These are phyloP conservation scores for Stromatinia cepivora DNA, from an alignment of 2,329 filamentous ascomycete species.

Conservation along the genomic window DNA sequence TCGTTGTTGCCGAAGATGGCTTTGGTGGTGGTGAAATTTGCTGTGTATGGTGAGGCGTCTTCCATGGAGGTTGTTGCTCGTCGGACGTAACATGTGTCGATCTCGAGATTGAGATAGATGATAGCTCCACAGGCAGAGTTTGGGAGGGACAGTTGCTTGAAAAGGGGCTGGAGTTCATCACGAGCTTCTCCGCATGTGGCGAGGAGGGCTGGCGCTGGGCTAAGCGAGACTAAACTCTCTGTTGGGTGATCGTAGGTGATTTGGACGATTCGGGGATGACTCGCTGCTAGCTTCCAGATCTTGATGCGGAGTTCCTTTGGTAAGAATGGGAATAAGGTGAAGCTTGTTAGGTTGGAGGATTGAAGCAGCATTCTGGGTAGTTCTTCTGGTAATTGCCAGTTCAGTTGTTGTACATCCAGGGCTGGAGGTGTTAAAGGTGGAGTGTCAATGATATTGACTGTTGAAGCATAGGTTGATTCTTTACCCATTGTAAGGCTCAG, in stretches of 20 bases:
- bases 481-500: background rate
- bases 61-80: slow-evolving; percentile 13
- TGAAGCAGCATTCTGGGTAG: slow-evolving; percentile 11
- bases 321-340: slow-evolving; percentile 6
- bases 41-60: background rate
- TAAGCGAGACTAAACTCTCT: slow-evolving; percentile 16
- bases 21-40: slow-evolving; percentile 13
- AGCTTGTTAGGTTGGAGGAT: slow-evolving; percentile 6
- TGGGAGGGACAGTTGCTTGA: background rate
- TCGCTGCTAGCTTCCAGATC: slow-evolving; percentile 16
- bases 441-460: background rate
- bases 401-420: slow-evolving; percentile 4
- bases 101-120: slow-evolving; percentile 9
- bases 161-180: background rate
- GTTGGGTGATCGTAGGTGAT: slow-evolving; percentile 9
- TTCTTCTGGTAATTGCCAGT: slow-evolving; percentile 7
- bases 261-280: slow-evolving; percentile 3
- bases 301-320: slow-evolving; percentile 16
- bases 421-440: background rate
- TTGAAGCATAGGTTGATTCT: background rate
- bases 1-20: slow-evolving; percentile 10
- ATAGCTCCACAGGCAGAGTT: background rate
- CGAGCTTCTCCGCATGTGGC: slow-evolving; percentile 9
- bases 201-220: slow-evolving; percentile 11
- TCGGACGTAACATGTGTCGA: slow-evolving; percentile 14